These are phyloP conservation scores for Amanita jacksonii DNA, from an alignment of 768 basidiomycete species.

Conservation along the genomic window DNA sequence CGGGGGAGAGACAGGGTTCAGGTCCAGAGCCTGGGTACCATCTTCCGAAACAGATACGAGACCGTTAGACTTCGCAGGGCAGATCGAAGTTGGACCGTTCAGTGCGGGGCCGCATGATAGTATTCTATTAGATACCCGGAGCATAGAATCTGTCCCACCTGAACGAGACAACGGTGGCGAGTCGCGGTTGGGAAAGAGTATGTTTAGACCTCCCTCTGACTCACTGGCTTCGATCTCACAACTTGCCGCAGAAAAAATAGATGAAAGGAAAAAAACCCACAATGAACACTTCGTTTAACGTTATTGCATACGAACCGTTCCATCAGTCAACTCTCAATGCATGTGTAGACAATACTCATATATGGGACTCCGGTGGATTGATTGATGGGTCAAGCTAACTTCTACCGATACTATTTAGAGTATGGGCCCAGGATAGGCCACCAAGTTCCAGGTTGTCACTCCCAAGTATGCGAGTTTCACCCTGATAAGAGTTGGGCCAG, in stretches of 20 bases:
- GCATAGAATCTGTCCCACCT: too few relatives aligned
- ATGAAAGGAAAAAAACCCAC: too few relatives aligned
- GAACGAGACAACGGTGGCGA: too few relatives aligned
- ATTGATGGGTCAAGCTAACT: not conserved
- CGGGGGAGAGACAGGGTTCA: not conserved
- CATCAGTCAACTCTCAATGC: too few relatives aligned
- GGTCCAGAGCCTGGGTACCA: not conserved
- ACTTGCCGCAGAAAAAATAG: too few relatives aligned
- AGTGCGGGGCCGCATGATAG: not conserved
- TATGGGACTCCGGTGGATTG: too few relatives aligned
- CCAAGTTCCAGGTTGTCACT: not conserved
- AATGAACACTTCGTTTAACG: too few relatives aligned
- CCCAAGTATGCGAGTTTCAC: slow-evolving; percentile 4
- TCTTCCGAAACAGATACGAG: not conserved
- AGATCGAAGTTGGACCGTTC: not conserved
- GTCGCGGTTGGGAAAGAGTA: too few relatives aligned
- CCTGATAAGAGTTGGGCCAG: slow-evolving; percentile 2
- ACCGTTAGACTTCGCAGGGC: not conserved
- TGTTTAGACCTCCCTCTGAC: too few relatives aligned
- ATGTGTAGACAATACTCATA: too few relatives aligned
- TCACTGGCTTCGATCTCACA: too few relatives aligned
- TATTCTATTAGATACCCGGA: not conserved
- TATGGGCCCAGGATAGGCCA: not conserved
- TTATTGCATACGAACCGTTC: too few relatives aligned
- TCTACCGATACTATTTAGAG: not conserved